phyloP scores from a whole-genome alignment of 2,329 filamentous ascomycete species.

The Colletotrichum sp. region DNA sequence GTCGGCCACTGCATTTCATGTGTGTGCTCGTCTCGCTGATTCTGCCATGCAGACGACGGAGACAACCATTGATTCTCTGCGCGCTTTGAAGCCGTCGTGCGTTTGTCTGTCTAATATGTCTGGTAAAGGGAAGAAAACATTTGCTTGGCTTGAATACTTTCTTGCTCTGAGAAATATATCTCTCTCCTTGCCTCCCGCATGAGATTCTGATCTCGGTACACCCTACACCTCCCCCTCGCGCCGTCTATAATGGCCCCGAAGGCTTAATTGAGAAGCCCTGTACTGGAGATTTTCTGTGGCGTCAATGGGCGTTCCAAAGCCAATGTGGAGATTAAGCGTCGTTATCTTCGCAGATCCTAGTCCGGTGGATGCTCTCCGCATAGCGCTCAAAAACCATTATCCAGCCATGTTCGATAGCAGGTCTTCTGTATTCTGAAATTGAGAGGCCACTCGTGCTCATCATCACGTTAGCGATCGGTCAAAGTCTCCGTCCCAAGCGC shows the following conservation, averaged over 20 bases:
- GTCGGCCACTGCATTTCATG: too few relatives aligned
- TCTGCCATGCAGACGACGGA: too few relatives aligned
- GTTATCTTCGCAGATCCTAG: background rate
- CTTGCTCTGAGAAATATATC: too few relatives aligned
- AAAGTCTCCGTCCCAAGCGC: background rate
- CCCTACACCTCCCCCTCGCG: too few relatives aligned
- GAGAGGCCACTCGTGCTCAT: background rate
- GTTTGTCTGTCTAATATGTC: too few relatives aligned
- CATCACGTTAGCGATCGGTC: background rate
- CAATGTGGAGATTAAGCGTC: background rate
- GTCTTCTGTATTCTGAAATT: background rate
- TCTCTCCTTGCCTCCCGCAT: too few relatives aligned
- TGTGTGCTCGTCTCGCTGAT: too few relatives aligned
- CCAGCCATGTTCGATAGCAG: background rate
- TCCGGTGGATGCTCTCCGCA: background rate
- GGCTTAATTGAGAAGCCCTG: background rate
- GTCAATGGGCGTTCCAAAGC: background rate
- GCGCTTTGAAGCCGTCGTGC: too few relatives aligned
- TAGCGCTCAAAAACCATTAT: background rate
- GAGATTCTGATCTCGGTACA: too few relatives aligned
- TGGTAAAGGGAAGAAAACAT: too few relatives aligned
- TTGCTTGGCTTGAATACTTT: too few relatives aligned
- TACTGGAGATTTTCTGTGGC: background rate
- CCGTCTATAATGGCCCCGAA: background rate
- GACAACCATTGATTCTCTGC: too few relatives aligned